Conservation (phyloP, 1,139 yeast species). For the Kluyveromyces sp. region DNA sequence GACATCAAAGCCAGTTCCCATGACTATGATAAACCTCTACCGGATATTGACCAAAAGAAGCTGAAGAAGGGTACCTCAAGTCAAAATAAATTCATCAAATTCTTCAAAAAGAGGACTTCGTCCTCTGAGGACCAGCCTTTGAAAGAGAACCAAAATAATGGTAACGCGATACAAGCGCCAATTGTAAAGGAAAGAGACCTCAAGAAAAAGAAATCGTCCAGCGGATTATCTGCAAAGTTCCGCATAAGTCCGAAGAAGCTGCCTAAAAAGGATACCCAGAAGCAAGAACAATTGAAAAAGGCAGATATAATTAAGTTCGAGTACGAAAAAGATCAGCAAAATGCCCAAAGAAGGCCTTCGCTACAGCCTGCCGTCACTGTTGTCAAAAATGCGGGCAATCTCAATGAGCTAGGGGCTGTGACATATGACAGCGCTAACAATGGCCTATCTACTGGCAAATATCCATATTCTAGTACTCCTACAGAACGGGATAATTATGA, state of each 20-base stretch:
- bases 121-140: background rate
- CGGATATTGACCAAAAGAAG: conserved; percentile 2
- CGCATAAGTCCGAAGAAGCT: conserved; percentile 5
- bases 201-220: conserved; percentile 9
- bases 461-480: background rate
- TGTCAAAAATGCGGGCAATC: conserved; percentile 8
- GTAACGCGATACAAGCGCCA: background rate
- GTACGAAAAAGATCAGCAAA: background rate
- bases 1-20: background rate
- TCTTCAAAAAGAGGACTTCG: conserved; percentile 16
- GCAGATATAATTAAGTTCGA: conserved; percentile 6
- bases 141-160: conserved; percentile 4
- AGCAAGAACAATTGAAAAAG: conserved; percentile 7
- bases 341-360: conserved; percentile 9
- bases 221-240: conserved; percentile 5
- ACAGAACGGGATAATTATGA: background rate
- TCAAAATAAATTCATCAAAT: conserved; percentile 25
- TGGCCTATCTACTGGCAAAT: background rate
- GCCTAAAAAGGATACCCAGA: conserved; percentile 1
- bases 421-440: background rate
- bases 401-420: background rate
- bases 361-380: conserved; percentile 28
- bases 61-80: conserved; percentile 13
- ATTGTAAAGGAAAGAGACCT: background rate
- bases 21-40: conserved; percentile 4